phyloP scores from a whole-genome alignment of 2,329 filamentous ascomycete genomes.

The Scytalidium sp. region DNA sequence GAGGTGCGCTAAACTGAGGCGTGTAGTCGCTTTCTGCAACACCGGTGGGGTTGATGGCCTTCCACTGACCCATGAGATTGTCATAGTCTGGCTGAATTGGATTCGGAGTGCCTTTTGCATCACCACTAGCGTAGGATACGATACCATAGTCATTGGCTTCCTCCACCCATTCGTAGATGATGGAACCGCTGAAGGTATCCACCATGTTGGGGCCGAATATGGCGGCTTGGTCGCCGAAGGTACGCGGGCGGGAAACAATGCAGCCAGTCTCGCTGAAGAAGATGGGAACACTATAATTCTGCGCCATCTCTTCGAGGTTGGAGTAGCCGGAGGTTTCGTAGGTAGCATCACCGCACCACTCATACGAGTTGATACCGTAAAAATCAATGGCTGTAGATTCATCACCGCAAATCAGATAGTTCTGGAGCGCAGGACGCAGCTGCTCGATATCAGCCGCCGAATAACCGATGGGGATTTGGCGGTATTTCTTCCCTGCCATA shows the following conservation, averaged over 20 bases:
- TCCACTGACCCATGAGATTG: conserved; percentile 76
- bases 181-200: conserved; percentile 68
- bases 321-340: conserved; percentile 61
- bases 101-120: conserved; percentile 66
- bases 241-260: conserved; percentile 59
- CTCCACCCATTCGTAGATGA: conserved; percentile 88
- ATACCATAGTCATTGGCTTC: conserved; percentile 82
- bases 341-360: conserved; percentile 58
- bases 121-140: conserved; percentile 68
- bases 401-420: conserved; percentile 71
- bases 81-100: conserved; percentile 73
- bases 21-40: conserved; percentile 58
- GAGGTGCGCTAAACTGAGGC: conserved; percentile 56
- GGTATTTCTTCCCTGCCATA: conserved; percentile 42
- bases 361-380: conserved; percentile 65
- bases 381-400: conserved; percentile 60
- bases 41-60: conserved; percentile 60
- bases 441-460: conserved; percentile 65
- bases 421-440: conserved; percentile 65
- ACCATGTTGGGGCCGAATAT: conserved; percentile 76
- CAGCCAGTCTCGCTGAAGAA: conserved; percentile 91
- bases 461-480: conserved; percentile 53
- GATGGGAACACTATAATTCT: conserved; percentile 66
- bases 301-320: conserved; percentile 63
- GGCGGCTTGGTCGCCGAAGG: conserved; percentile 69